Evolutionary conservation across 208 protist genomes (phyloP), one percentile per base, ranked within the genome.

Genomic region (Herpetomonas tarakana): DNA sequence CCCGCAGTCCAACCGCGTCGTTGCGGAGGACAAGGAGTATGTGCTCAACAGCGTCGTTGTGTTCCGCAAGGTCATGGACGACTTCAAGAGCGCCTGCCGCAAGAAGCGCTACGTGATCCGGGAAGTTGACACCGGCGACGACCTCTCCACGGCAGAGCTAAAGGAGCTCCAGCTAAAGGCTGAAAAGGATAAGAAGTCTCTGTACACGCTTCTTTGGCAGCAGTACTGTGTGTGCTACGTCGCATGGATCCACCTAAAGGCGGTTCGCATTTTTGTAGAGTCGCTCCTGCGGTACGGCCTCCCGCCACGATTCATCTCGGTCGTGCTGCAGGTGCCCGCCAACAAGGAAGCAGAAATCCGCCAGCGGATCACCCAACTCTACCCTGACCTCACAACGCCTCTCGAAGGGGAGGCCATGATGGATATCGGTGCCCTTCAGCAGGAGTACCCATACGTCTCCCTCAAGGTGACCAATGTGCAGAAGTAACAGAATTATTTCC

Each of bases 191-290:
- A 74, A 78, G 55, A 93, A 94, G 44, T 74, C 81, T 4, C 62
- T 96, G n/a, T 83, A 93, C 52, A 84, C 68, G n/a, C 67, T 92
- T 3, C 66, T 94, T 25, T 86, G 77, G 71, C 83, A 92, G 28
- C 83, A 90, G 55, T 97, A 95, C 65, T 93, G 82, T 53, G 76
- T 88, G 18, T 91, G 79, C 54, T 96, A 94, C 63, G 84, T 88
- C 30, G 83, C 86, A 11, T 97, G 93, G 92, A 90, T 97, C 45
- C 92, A 97, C 62, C 55, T 96, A 29, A 97, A 97, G 57, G 88
- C 87, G 1, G 65, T 97, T 11, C 78, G 91, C 38, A 74, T 95
- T 2, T 97, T 97, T 86, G 88, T 97, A 35, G 93, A 97, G 58
- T 78, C 86, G 7, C 45, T 97, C 1, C 72, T 97, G 3, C 88